Evolutionary conservation across 495 filamentous ascomycete species (phyloP).

Genomic region (Podospora pseudoanserina): DNA sequence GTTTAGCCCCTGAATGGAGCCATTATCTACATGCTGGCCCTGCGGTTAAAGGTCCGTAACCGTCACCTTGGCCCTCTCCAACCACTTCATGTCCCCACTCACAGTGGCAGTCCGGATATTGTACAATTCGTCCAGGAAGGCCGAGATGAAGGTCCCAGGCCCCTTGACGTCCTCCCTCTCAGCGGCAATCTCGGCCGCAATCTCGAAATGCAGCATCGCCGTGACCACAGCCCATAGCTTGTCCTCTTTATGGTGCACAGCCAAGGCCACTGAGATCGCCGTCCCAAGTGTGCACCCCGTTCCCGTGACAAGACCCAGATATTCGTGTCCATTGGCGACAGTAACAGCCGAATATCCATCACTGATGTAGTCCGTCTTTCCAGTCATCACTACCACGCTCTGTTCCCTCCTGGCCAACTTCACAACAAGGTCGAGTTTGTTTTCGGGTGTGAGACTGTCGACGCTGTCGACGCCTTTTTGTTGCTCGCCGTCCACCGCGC

Average conservation of each 20-base stretch:
- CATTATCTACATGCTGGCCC: too few relatives aligned
- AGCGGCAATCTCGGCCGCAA: constrained; percentile 76
- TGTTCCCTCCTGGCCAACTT: constrained; percentile 63
- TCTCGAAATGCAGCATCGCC: constrained; percentile 74
- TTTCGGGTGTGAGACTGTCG: constrained; percentile 48
- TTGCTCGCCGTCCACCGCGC: constrained; percentile 47
- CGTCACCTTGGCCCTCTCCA: constrained; percentile 53
- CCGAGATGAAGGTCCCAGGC: constrained; percentile 84
- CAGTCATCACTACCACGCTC: constrained; percentile 84
- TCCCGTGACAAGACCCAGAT: constrained; percentile 79
- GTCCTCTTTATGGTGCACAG: constrained; percentile 58
- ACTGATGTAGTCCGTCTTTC: constrained; percentile 70
- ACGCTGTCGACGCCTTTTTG: constrained; percentile 89
- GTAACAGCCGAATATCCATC: constrained; percentile 65
- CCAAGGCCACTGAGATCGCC: constrained; percentile 62
- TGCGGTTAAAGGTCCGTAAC: not conserved
- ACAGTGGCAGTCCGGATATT: constrained; percentile 48
- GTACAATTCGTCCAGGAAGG: constrained; percentile 71
- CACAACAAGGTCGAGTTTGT: constrained; percentile 56
- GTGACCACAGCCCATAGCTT: constrained; percentile 64
- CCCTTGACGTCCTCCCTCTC: constrained; percentile 60
- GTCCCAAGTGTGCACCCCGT: constrained; percentile 86
- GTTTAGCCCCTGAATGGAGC: not conserved
- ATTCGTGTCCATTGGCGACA: constrained; percentile 72
- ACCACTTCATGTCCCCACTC: constrained; percentile 51